Evolutionary conservation across 2,329 filamentous ascomycete genomes (phyloP).

Genomic region (Pyrenophora tritici-repentis): DNA sequence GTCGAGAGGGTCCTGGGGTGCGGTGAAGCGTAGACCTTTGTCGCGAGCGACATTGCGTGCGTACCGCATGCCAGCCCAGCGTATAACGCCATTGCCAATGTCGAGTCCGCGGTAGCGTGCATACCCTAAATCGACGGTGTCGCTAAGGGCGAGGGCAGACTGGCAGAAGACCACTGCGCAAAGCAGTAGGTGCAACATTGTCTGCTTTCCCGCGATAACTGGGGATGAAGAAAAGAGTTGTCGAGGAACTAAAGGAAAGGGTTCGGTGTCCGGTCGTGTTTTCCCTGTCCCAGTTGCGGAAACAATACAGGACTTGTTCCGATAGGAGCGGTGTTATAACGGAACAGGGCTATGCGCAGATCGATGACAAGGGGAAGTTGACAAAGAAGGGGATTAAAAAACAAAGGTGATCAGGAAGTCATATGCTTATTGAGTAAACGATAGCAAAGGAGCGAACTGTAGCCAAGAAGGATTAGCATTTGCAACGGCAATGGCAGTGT

Average conservation of each 20-base stretch:
- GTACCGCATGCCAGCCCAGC: slow-evolving; percentile 78
- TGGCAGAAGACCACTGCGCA: slow-evolving; percentile 29
- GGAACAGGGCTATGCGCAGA: not conserved
- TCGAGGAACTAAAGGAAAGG: not conserved
- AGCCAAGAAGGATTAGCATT: not conserved
- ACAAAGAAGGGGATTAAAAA: not conserved
- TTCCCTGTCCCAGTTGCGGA: not conserved
- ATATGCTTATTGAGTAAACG: not conserved
- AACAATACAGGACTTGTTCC: not conserved
- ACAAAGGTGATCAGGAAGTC: slow-evolving; percentile 3
- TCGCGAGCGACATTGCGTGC: slow-evolving; percentile 52
- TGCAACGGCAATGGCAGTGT: not conserved
- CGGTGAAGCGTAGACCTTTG: slow-evolving; percentile 61
- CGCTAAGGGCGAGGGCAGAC: slow-evolving; percentile 41
- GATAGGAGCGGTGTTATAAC: slow-evolving; percentile 8
- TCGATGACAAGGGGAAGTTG: slow-evolving; percentile 1
- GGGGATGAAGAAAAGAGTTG: not conserved
- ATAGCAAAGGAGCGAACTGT: not conserved
- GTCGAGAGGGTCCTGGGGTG: slow-evolving; percentile 65
- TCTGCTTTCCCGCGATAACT: not conserved
- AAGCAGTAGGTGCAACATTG: slow-evolving; percentile 33
- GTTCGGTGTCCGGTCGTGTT: slow-evolving; percentile 3
- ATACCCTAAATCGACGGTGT: slow-evolving; percentile 67
- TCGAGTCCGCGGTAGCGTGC: slow-evolving; percentile 65
- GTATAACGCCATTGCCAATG: slow-evolving; percentile 62